Percentiles rank a stretch among this genome's conserved stretches.
Conservation (phyloP, 1,284 basidiomycete genomes). For the Ganoderma sp. region DNA sequence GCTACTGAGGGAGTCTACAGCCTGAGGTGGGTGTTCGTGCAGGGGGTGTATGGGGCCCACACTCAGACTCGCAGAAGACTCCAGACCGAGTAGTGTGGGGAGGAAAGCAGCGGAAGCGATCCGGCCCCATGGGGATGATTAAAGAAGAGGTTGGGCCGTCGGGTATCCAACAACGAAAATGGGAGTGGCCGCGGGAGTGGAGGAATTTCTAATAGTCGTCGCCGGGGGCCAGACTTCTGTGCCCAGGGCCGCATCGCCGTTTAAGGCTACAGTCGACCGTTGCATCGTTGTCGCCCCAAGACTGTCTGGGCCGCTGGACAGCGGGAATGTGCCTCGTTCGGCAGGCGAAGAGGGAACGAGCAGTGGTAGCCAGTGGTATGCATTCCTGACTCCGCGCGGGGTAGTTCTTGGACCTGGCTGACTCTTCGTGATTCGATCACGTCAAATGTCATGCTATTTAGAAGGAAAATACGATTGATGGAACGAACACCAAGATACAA, state of each 20-base stretch:
- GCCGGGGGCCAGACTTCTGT: neutral
- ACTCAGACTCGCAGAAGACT: too few relatives aligned
- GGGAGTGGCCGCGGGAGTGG: too few relatives aligned
- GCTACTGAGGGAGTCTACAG: neutral
- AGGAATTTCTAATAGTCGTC: too few relatives aligned
- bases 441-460: neutral
- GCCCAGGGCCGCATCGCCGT: neutral
- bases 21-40: neutral
- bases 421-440: neutral
- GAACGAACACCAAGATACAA: neutral
- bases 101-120: neutral
- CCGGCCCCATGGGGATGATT: neutral
- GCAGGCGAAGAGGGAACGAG: too few relatives aligned
- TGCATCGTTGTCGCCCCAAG: too few relatives aligned
- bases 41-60: too few relatives aligned
- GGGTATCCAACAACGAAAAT: neutral
- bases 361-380: too few relatives aligned
- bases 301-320: neutral
- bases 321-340: neutral
- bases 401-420: neutral
- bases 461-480: neutral
- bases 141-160: neutral
- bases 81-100: neutral
- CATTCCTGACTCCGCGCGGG: neutral
- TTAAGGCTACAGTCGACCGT: neutral